Evolutionary conservation across 2,329 filamentous ascomycete genomes (phyloP).

Genomic region (Monosporascus sp.): DNA sequence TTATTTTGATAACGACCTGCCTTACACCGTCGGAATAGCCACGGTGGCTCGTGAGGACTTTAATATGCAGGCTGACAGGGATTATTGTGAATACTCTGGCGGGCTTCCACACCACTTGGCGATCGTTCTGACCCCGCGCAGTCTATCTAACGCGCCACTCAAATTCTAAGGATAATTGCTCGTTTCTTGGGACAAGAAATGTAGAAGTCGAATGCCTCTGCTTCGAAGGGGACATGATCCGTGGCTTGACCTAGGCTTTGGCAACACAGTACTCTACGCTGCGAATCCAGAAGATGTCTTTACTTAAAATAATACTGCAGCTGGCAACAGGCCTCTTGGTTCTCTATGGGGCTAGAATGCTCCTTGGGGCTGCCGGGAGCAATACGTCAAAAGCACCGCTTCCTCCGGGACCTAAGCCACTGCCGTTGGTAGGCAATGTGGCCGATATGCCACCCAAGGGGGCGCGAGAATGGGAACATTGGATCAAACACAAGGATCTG

Average conservation of each 20-base stretch:
- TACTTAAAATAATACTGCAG: background rate
- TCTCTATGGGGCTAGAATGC: background rate
- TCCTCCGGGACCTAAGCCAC: conserved; percentile 44
- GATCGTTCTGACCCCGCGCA: too few species aligned
- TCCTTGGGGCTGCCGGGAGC: background rate
- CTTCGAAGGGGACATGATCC: background rate
- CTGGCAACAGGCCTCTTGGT: background rate
- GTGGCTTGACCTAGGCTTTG: background rate
- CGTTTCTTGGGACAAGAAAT: too few species aligned
- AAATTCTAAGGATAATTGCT: too few species aligned
- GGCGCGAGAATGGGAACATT: conserved; percentile 33
- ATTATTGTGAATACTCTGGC: too few species aligned
- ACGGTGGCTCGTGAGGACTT: too few species aligned
- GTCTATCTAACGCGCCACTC: too few species aligned
- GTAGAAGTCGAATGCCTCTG: too few species aligned
- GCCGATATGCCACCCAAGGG: conserved; percentile 38
- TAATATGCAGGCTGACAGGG: too few species aligned
- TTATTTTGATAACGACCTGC: too few species aligned
- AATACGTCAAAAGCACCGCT: conserved; percentile 12
- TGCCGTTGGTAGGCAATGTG: conserved; percentile 46
- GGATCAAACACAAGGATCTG: conserved; percentile 34
- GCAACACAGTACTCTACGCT: too few species aligned
- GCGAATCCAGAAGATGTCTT: background rate
- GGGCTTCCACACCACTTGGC: too few species aligned
- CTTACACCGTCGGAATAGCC: too few species aligned